Evolutionary conservation across 257 asterid species (phyloP).

Genomic region (Leptodermis oblonga): DNA sequence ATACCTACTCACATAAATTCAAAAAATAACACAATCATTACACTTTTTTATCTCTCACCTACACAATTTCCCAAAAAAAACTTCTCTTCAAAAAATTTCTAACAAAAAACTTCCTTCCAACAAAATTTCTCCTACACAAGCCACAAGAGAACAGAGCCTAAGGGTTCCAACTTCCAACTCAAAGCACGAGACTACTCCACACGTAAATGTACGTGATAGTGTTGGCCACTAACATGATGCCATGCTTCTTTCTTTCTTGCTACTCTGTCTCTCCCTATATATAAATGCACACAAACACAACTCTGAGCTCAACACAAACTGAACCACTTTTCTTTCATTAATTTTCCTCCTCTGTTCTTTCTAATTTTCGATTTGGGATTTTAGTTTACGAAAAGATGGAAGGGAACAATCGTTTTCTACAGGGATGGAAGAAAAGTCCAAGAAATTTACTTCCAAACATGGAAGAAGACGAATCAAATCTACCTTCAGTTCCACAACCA

Average conservation of each 20-base stretch:
- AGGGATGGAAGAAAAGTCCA: slow-evolving; percentile 36
- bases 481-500: slow-evolving; percentile 68
- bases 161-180: slow-evolving; percentile 34
- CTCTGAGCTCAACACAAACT: slow-evolving; percentile 1
- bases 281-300: slow-evolving; percentile 7
- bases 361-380: not conserved
- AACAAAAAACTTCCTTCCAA: too few relatives aligned
- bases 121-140: too few relatives aligned
- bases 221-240: slow-evolving; percentile 32
- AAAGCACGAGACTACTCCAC: slow-evolving; percentile 44
- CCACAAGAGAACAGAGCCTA: too few relatives aligned
- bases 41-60: too few relatives aligned
- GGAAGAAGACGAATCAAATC: slow-evolving; percentile 29
- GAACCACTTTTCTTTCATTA: not conserved
- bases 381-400: slow-evolving; percentile 22
- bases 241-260: slow-evolving; percentile 21
- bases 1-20: too few relatives aligned
- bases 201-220: slow-evolving; percentile 22
- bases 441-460: slow-evolving; percentile 40
- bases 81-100: too few relatives aligned
- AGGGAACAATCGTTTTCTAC: slow-evolving; percentile 21
- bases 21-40: too few relatives aligned
- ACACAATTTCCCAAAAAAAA: too few relatives aligned
- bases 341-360: too few relatives aligned
- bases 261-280: slow-evolving; percentile 23